Conservation (phyloP, 176 grass and related monocot genomes). For the Hordeum marinum region DNA sequence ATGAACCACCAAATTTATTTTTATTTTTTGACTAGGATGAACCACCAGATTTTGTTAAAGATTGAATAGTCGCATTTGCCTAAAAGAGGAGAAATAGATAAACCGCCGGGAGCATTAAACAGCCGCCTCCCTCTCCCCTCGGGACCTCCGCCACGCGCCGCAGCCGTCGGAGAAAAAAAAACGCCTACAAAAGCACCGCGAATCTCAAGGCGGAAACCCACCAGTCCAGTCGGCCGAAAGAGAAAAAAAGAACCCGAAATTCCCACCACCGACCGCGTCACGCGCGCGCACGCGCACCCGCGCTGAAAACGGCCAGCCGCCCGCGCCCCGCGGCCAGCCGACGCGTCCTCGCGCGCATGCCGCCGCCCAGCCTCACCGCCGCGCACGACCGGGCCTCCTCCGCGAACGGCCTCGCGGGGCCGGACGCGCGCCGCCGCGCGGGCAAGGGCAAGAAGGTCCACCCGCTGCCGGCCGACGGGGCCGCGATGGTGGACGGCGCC, state of each 20-base stretch:
- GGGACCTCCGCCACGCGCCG: background rate
- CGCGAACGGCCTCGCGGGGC: background rate
- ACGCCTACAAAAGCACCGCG: background rate
- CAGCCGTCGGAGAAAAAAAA: background rate
- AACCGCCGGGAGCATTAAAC: background rate
- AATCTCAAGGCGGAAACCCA: background rate
- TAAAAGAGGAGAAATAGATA: too few relatives aligned
- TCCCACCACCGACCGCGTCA: background rate
- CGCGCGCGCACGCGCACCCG: background rate
- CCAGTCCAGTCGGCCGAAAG: background rate
- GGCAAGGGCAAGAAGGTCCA: constrained; percentile 18
- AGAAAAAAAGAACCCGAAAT: background rate
- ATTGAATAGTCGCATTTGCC: too few relatives aligned
- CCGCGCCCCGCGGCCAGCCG: background rate
- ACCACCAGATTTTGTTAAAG: too few relatives aligned
- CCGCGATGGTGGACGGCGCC: background rate
- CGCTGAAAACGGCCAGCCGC: background rate
- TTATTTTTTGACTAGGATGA: too few relatives aligned
- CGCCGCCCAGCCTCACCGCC: constrained; percentile 36
- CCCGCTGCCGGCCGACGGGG: background rate
- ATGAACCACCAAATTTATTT: too few relatives aligned
- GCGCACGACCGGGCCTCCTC: background rate
- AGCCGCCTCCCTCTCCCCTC: background rate
- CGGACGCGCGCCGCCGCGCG: background rate
- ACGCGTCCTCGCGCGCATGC: constrained; percentile 22